These are phyloP conservation scores for Suillus tomentosus DNA, from an alignment of 768 basidiomycete genomes.

Conservation along the genomic window DNA sequence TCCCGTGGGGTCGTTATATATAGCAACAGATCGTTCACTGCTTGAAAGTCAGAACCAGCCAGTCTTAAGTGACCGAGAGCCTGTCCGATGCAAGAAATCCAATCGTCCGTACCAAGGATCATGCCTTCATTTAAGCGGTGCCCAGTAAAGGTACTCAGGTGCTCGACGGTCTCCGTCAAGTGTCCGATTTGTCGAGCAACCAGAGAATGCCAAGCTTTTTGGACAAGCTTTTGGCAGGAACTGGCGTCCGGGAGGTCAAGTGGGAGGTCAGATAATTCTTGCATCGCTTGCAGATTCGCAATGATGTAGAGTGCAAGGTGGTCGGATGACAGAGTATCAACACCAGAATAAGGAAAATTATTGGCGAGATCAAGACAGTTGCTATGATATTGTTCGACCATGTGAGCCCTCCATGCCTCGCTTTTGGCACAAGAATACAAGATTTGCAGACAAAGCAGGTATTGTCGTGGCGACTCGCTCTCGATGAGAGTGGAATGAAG, in stretches of 20 bases:
- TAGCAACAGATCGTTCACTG: not conserved
- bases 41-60: not conserved
- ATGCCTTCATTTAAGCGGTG: not conserved
- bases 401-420: slow-evolving; percentile 3
- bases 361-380: slow-evolving; percentile 7
- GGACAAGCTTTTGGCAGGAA: not conserved
- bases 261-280: not conserved
- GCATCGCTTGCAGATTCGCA: not conserved
- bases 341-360: not conserved
- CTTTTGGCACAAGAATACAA: slow-evolving; percentile 3
- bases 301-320: slow-evolving; percentile 13
- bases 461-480: slow-evolving; percentile 1
- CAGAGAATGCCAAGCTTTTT: not conserved
- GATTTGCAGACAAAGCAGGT: slow-evolving; percentile 13
- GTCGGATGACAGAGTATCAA: not conserved
- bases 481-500: not conserved
- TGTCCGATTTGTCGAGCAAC: not conserved
- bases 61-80: not conserved
- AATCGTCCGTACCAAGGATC: not conserved
- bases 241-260: not conserved
- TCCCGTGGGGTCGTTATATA: not conserved
- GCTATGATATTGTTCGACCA: slow-evolving; percentile 6
- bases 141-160: not conserved
- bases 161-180: not conserved
- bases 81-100: not conserved